Percentiles rank a stretch among this genome's conserved stretches.
Evolutionary conservation across 1,284 basidiomycete species (phyloP).

Genomic region (Ustilago esculenta): DNA sequence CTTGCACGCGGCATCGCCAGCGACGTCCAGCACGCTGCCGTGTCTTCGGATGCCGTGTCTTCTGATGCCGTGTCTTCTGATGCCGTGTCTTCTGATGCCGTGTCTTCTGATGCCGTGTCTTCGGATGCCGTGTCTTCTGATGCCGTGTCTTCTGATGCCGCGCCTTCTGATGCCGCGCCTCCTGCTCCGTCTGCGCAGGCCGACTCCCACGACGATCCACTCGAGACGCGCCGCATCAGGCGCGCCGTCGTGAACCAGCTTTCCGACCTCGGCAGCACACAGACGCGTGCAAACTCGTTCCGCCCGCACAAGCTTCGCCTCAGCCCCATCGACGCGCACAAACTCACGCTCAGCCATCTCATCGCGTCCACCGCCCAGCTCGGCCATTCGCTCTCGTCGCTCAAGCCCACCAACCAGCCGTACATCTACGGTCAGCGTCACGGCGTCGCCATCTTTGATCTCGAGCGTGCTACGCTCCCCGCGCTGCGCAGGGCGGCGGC

Average conservation of each 20-base stretch:
- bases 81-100: slow-evolving; percentile 6
- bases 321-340: slow-evolving; percentile 73
- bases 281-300: slow-evolving; percentile 77
- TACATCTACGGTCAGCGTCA: slow-evolving; percentile 92
- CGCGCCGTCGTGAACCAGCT: slow-evolving; percentile 73
- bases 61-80: slow-evolving; percentile 4
- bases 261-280: slow-evolving; percentile 79
- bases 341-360: slow-evolving; percentile 85
- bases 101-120: slow-evolving; percentile 7
- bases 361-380: slow-evolving; percentile 93
- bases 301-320: slow-evolving; percentile 79
- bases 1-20: slow-evolving; percentile 19
- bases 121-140: slow-evolving; percentile 9
- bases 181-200: neutral
- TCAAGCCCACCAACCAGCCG: slow-evolving; percentile 88
- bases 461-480: slow-evolving; percentile 86
- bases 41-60: slow-evolving; percentile 8
- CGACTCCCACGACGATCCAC: slow-evolving; percentile 19
- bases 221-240: slow-evolving; percentile 40
- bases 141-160: slow-evolving; percentile 6
- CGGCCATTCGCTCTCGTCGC: slow-evolving; percentile 83
- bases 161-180: slow-evolving; percentile 8
- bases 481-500: slow-evolving; percentile 88
- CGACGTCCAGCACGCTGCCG: slow-evolving; percentile 5
- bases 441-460: slow-evolving; percentile 91